phyloP scores from a whole-genome alignment of 2,329 filamentous ascomycete genomes.

The Colletotrichum lentis region DNA sequence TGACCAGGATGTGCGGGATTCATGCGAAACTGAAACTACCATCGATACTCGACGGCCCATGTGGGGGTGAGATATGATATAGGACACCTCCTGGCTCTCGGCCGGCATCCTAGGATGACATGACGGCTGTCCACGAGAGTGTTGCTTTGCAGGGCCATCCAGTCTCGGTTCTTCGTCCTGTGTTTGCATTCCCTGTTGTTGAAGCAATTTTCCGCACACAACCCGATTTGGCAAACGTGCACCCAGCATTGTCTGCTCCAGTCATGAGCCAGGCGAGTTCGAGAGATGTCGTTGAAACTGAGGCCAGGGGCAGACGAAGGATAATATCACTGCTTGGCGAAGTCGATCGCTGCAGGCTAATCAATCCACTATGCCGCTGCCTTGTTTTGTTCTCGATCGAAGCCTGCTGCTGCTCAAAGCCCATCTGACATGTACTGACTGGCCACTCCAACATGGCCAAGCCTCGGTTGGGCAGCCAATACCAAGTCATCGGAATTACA shows the following conservation, averaged over 20 bases:
- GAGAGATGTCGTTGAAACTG: constrained; percentile 24
- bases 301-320: constrained; percentile 6
- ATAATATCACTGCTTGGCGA: constrained; percentile 19
- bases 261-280: not conserved
- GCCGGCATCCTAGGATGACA: not conserved
- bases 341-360: constrained; percentile 32
- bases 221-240: not conserved
- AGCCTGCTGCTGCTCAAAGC: not conserved
- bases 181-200: not conserved
- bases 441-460: not conserved
- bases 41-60: constrained; percentile 1
- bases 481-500: not conserved
- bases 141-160: too few species aligned
- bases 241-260: not conserved
- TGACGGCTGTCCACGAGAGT: not conserved
- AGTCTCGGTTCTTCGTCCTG: not conserved
- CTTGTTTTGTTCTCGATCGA: constrained; percentile 16
- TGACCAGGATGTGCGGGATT: constrained; percentile 1
- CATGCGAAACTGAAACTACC: constrained; percentile 31
- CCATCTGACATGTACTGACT: constrained; percentile 7
- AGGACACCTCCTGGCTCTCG: not conserved
- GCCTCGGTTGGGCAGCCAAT: constrained; percentile 15
- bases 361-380: constrained; percentile 15
- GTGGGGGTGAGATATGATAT: too few species aligned
- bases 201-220: not conserved